Conservation (phyloP, 805 yeast species). For the Suhomyces xylopsoci region DNA sequence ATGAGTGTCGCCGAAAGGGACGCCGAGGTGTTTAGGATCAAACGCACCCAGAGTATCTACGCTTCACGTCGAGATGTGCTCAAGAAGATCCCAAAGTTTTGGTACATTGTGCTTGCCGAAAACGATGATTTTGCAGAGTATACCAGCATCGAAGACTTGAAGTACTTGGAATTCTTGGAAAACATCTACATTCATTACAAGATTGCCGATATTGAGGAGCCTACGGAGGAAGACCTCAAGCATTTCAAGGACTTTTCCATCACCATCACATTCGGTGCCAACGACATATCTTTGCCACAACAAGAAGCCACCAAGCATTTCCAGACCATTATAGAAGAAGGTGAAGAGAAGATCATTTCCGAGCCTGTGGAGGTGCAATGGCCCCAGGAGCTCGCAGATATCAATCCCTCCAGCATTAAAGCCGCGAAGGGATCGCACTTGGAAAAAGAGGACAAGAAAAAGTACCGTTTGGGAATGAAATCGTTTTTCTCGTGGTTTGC, state of each 20-base stretch:
- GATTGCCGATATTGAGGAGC: conserved; percentile 26
- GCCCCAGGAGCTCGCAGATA: conserved; percentile 61
- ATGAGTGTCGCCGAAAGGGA: conserved; percentile 59
- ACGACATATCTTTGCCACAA: conserved; percentile 44
- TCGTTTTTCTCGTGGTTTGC: conserved; percentile 84
- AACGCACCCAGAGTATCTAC: conserved; percentile 56
- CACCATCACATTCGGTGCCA: conserved; percentile 50
- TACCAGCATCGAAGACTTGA: conserved; percentile 71
- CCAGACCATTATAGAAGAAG: conserved; percentile 45
- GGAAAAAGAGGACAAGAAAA: conserved; percentile 52
- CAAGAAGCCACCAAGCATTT: conserved; percentile 65
- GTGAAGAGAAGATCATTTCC: conserved; percentile 55
- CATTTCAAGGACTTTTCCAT: conserved; percentile 57
- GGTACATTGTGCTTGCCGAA: conserved; percentile 84
- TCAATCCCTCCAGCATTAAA: conserved; percentile 53
- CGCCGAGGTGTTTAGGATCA: conserved; percentile 53
- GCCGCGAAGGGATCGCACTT: conserved; percentile 35
- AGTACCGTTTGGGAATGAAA: conserved; percentile 69
- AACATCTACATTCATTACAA: conserved; percentile 62
- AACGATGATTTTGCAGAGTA: conserved; percentile 83
- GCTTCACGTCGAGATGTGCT: conserved; percentile 53
- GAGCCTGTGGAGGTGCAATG: conserved; percentile 56
- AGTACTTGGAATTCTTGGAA: conserved; percentile 62
- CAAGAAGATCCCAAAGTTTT: conserved; percentile 63
- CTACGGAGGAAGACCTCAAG: conserved; percentile 22